phyloP scores from a whole-genome alignment of 805 yeast species.

The Sungouiozyma ichnusensis region DNA sequence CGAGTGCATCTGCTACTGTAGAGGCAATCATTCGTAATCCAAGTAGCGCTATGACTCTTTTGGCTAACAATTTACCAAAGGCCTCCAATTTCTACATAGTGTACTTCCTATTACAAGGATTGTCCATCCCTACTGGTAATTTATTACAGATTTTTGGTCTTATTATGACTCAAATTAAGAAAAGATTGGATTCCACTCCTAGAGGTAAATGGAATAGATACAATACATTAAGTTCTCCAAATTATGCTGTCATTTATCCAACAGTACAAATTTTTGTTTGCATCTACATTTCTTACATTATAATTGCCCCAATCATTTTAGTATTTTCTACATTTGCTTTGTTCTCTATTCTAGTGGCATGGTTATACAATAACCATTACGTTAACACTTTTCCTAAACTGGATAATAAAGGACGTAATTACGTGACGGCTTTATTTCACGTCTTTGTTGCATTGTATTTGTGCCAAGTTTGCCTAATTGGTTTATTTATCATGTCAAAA shows the following conservation, averaged over 20 bases:
- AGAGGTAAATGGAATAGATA: conserved; percentile 82
- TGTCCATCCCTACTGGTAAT: conserved; percentile 65
- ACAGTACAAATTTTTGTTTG: conserved; percentile 63
- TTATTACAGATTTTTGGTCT: conserved; percentile 67
- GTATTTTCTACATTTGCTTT: conserved; percentile 56
- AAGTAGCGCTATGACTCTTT: conserved; percentile 54
- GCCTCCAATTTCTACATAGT: conserved; percentile 85
- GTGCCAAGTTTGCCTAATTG: conserved; percentile 59
- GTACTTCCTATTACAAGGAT: conserved; percentile 73
- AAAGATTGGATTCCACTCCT: conserved; percentile 78
- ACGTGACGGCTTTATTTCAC: conserved; percentile 63
- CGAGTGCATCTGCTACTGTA: conserved; percentile 70
- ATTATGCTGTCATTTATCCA: conserved; percentile 81
- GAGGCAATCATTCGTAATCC: conserved; percentile 62
- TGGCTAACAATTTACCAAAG: conserved; percentile 73
- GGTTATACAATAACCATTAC: conserved; percentile 50
- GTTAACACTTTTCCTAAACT: conserved; percentile 43
- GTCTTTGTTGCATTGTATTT: conserved; percentile 61
- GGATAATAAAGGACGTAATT: conserved; percentile 64
- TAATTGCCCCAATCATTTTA: conserved; percentile 65
- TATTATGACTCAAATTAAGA: conserved; percentile 59
- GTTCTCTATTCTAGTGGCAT: conserved; percentile 48
- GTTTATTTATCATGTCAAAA: conserved; percentile 65
- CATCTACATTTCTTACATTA: conserved; percentile 63
- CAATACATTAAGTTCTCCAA: conserved; percentile 51